Conservation (phyloP, 441 rosid species). For the Daphne laureola region DNA sequence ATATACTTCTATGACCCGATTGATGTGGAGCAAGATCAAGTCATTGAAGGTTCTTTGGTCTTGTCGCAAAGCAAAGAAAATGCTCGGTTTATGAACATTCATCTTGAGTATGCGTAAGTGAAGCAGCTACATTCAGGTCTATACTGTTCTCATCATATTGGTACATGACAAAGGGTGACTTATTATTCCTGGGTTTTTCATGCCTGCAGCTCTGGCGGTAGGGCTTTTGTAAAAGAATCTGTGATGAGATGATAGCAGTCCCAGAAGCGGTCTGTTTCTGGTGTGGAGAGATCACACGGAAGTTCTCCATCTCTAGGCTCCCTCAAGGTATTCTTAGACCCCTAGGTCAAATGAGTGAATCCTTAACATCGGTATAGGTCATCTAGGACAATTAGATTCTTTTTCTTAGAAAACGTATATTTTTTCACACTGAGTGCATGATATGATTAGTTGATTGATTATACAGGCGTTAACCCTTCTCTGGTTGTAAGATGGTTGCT, state of each 20-base stretch:
- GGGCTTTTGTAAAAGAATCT: constrained; percentile 76
- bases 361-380: too few relatives aligned
- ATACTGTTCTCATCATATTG: background rate
- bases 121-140: constrained; percentile 7
- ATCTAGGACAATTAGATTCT: too few relatives aligned
- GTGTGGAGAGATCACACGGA: constrained; percentile 1
- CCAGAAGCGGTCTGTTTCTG: constrained; percentile 6
- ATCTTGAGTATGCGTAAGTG: constrained; percentile 79
- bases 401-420: too few relatives aligned
- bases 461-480: too few relatives aligned
- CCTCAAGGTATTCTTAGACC: constrained; percentile 6
- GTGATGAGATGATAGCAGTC: constrained; percentile 57
- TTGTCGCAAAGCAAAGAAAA: constrained; percentile 92
- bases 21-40: constrained; percentile 88
- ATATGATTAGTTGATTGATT: too few relatives aligned
- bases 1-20: constrained; percentile 89
- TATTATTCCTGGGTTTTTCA: constrained; percentile 3
- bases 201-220: constrained; percentile 77
- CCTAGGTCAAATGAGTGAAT: background rate
- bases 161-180: constrained; percentile 7
- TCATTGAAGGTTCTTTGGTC: constrained; percentile 73
- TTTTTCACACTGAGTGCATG: too few relatives aligned
- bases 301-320: constrained; percentile 8
- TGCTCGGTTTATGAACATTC: constrained; percentile 90
- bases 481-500: too few relatives aligned